phyloP scores from a whole-genome alignment of 2,329 filamentous ascomycete genomes.

The Fusarium kyushuense region DNA sequence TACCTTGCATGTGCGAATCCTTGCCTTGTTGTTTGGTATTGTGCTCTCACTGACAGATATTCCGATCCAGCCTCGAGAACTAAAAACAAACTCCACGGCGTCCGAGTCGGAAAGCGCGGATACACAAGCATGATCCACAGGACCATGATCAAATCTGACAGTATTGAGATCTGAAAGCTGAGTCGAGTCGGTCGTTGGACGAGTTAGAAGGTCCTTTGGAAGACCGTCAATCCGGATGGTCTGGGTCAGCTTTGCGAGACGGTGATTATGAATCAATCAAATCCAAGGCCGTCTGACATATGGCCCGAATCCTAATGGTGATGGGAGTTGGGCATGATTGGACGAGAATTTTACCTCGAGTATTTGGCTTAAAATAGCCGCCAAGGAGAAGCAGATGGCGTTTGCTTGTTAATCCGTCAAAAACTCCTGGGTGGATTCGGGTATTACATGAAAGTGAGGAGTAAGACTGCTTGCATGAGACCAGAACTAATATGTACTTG shows the following conservation, averaged over 20 bases:
- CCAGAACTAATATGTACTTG: neutral
- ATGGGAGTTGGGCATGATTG: conserved; percentile 3
- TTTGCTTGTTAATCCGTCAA: conserved; percentile 25
- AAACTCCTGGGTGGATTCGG: neutral
- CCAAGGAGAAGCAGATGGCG: neutral
- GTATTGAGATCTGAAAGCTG: conserved; percentile 27
- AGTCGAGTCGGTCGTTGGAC: neutral
- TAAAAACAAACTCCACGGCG: conserved; percentile 13
- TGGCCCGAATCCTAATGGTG: conserved; percentile 2
- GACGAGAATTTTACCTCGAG: neutral
- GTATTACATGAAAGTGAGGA: neutral
- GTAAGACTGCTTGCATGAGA: neutral
- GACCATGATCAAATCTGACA: conserved; percentile 23
- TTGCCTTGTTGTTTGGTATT: neutral
- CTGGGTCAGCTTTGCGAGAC: conserved; percentile 14
- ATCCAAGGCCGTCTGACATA: conserved; percentile 14
- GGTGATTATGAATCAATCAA: conserved; percentile 30
- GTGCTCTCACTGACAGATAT: conserved; percentile 25
- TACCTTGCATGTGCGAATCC: conserved; percentile 22
- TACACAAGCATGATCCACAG: conserved; percentile 19
- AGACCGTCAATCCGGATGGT: conserved; percentile 14
- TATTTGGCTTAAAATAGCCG: conserved; percentile 10
- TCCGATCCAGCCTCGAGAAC: neutral
- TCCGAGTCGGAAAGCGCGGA: conserved; percentile 38
- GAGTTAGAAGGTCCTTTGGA: conserved; percentile 16